Percentiles rank a stretch among this genome's conserved stretches.
Conservation (phyloP, 306 rosid species). For the Fagus sylvatica region DNA sequence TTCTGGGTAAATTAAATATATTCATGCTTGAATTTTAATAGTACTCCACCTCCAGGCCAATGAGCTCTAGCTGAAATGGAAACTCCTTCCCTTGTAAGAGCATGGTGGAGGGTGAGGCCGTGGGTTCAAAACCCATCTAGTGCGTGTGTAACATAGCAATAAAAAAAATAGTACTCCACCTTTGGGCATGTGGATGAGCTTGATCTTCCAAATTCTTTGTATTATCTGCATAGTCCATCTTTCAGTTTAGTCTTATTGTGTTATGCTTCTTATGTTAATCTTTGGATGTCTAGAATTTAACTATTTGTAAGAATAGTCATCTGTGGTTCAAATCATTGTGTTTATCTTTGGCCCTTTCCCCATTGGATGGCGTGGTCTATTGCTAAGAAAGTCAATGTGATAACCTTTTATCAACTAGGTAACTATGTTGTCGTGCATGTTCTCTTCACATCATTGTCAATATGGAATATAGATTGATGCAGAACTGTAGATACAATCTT, state of each 20-base stretch:
- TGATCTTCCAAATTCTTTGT: not conserved
- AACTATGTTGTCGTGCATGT: not conserved
- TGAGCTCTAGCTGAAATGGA: too few relatives aligned
- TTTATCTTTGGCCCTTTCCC: not conserved
- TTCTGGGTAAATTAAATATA: not conserved
- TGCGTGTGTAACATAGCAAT: too few relatives aligned
- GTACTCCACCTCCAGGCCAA: not conserved
- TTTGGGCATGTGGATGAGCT: not conserved
- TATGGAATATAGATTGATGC: not conserved
- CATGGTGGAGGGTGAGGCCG: too few relatives aligned
- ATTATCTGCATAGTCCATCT: conserved; percentile 15
- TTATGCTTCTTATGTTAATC: not conserved
- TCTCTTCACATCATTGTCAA: not conserved
- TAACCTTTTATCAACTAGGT: not conserved
- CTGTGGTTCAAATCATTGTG: not conserved
- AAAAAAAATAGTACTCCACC: not conserved
- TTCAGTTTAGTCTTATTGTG: too few relatives aligned
- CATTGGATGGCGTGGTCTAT: conserved; percentile 21
- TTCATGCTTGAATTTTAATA: not conserved
- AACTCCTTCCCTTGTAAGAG: too few relatives aligned
- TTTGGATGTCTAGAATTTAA: not conserved
- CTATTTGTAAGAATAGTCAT: not conserved
- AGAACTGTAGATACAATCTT: not conserved
- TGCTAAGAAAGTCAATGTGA: not conserved
- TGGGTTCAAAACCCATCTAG: too few relatives aligned